Base-by-base conservation (phyloP, 805 yeast species). In the Saccharomycopsis fibuligera region DNA sequence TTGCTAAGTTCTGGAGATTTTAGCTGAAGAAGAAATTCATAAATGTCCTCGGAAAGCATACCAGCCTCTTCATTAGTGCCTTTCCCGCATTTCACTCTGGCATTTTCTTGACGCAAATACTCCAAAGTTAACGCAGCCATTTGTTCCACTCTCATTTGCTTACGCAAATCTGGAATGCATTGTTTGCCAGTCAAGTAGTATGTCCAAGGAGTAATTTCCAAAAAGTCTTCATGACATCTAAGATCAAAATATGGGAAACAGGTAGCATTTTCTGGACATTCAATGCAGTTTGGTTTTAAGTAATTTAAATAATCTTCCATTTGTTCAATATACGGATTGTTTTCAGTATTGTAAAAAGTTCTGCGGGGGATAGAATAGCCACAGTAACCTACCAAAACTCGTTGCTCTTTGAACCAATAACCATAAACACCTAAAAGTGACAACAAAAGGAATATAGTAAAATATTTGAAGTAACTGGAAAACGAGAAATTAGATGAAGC, bases 251-350 rank as follows among this genome's bases (percentile, higher is more conserved):
- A 61, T 22, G 79, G 76, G 54, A 73, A 78, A 65, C 98, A 91
- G 35, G 76, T 69, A 0, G 90, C 93, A 65, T 90, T 81, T 3
- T 72, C 75, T 1, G 98, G 97, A 61, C 98, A 91, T 23, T 76
- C 76, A 3, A 75, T 66, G 66, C 99, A 91, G 0, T 56, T 40
- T 2, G 95, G 95, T 44, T 73, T 61, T 36, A 64, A 58, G 0
- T 60, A 49, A 43, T 74, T 76, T 49, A 84, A 62, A 49, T 68
- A 64, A 0, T 63, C 57, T 36, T 83, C 86, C 8, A 72, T 33
- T 8, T 56, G 43, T 3, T 62, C 55, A 24, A 77, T 51, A 41
- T 62, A 58, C 0, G 63, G 58, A 27, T 66, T 64, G 4, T 61
- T 56, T 4, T 62, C 58, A 2, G 58, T 51, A 16, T 56, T 59